Percentiles rank a stretch among this genome's conserved stretches.
phyloP scores from a whole-genome alignment of 1,284 basidiomycete species.

The Pseudozyma flocculosa region DNA sequence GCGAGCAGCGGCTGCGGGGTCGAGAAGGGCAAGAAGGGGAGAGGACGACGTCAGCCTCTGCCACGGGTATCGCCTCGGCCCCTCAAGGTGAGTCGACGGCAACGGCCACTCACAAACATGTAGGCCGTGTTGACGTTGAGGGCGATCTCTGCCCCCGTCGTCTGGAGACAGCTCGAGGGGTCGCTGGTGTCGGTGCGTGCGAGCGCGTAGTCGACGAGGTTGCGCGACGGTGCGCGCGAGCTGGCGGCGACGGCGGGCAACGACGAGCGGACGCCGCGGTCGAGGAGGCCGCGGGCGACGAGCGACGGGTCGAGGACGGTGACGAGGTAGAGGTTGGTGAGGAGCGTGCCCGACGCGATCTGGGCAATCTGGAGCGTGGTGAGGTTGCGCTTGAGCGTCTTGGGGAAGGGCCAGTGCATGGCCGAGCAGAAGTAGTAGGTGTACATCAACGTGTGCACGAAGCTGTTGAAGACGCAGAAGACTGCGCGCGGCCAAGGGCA shows the following conservation, averaged over 20 bases:
- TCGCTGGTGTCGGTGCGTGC: slow-evolving; percentile 13
- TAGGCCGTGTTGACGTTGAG: slow-evolving; percentile 49
- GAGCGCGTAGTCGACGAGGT: slow-evolving; percentile 21
- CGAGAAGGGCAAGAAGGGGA: not conserved
- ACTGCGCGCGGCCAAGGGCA: slow-evolving; percentile 10
- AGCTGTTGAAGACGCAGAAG: slow-evolving; percentile 52
- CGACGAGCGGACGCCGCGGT: slow-evolving; percentile 10
- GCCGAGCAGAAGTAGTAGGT: slow-evolving; percentile 49
- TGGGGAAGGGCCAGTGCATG: slow-evolving; percentile 44
- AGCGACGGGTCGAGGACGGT: slow-evolving; percentile 16
- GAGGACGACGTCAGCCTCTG: not conserved
- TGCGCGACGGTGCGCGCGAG: slow-evolving; percentile 1
- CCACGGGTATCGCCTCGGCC: no score
- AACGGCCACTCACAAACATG: slow-evolving; percentile 36
- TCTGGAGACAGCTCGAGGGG: slow-evolving; percentile 36
- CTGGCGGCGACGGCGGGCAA: slow-evolving; percentile 5
- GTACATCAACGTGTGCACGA: slow-evolving; percentile 50
- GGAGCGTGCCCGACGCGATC: slow-evolving; percentile 45
- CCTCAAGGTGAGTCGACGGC: no score
- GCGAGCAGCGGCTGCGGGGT: slow-evolving; percentile 46
- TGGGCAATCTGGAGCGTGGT: slow-evolving; percentile 52
- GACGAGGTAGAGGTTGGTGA: slow-evolving; percentile 49
- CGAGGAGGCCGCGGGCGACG: slow-evolving; percentile 17
- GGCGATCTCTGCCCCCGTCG: slow-evolving; percentile 37
- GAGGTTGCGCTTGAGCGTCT: slow-evolving; percentile 46